phyloP scores from a whole-genome alignment of 164 flowering plant genomes.

The Paratinospora sagittata region DNA sequence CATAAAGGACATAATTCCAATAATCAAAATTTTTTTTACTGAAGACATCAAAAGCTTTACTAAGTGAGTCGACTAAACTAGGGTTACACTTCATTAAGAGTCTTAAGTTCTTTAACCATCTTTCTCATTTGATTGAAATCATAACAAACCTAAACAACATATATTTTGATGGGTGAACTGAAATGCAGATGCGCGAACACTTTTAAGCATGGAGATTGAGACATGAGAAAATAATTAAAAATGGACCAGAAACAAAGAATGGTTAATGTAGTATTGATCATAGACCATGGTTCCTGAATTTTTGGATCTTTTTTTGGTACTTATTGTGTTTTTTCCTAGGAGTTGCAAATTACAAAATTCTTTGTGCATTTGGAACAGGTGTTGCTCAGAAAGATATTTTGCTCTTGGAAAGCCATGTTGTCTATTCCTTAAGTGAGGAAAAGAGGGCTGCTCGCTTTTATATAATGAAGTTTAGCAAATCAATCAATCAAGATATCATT shows the following conservation, averaged over 20 bases:
- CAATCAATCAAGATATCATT: conserved; percentile 18
- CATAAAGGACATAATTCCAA: too few species aligned
- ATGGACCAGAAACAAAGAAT: neutral
- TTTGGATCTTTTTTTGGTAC: neutral
- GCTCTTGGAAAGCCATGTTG: conserved; percentile 48
- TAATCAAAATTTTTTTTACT: too few species aligned
- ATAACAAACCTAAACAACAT: too few species aligned
- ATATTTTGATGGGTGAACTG: too few species aligned
- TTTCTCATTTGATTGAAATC: too few species aligned
- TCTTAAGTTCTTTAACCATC: too few species aligned
- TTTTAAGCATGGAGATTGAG: neutral
- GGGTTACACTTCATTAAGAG: too few species aligned
- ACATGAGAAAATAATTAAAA: too few species aligned
- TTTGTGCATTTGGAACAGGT: conserved; percentile 38
- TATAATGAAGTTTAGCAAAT: conserved; percentile 45
- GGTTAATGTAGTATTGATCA: neutral
- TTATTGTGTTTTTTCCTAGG: neutral
- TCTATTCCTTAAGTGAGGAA: conserved; percentile 56
- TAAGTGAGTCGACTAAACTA: too few species aligned
- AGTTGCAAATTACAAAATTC: conserved; percentile 11
- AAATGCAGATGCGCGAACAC: too few species aligned
- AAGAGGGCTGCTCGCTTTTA: conserved; percentile 59
- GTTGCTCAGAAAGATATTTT: conserved; percentile 37
- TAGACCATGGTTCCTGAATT: too few species aligned
- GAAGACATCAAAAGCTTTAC: too few species aligned